Evolutionary conservation across 2,329 filamentous ascomycete genomes (phyloP).

Genomic region (Xylariomycetidae sp.): DNA sequence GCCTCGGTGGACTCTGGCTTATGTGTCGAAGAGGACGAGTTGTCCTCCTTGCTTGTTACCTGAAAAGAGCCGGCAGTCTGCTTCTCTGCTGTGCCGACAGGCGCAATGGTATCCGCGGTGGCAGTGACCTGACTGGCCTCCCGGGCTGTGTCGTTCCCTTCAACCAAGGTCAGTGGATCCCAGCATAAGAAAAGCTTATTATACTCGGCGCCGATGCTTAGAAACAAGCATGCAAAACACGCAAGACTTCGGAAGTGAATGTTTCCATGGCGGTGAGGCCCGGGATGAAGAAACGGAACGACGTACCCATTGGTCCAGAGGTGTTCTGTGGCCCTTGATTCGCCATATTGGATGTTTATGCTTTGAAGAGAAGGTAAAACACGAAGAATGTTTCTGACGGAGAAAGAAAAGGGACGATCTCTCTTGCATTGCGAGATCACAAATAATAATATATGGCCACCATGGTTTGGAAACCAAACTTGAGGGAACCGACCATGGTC

Average conservation of each 20-base stretch:
- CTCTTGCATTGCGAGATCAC: too few relatives aligned
- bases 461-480: slow-evolving; percentile 8
- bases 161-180: slow-evolving; percentile 12
- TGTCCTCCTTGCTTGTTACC: slow-evolving; percentile 10
- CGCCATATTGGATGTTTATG: slow-evolving; percentile 14
- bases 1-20: slow-evolving; percentile 5
- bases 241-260: slow-evolving; percentile 9
- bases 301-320: slow-evolving; percentile 20
- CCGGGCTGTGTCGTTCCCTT: slow-evolving; percentile 9
- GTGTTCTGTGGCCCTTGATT: slow-evolving; percentile 15
- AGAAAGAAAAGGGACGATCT: slow-evolving; percentile 13
- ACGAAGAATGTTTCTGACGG: slow-evolving; percentile 16
- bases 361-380: slow-evolving; percentile 9
- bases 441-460: too few relatives aligned
- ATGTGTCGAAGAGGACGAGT: slow-evolving; percentile 4
- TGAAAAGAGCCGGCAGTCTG: slow-evolving; percentile 6
- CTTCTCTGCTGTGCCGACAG: slow-evolving; percentile 2
- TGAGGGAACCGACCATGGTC: slow-evolving; percentile 17
- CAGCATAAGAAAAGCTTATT: too few relatives aligned
- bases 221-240: slow-evolving; percentile 15
- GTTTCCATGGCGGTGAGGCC: slow-evolving; percentile 13
- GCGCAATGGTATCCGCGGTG: slow-evolving; percentile 6
- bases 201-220: too few relatives aligned
- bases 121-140: too few relatives aligned
- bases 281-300: slow-evolving; percentile 7